Base-by-base conservation (phyloP, 139 green algal species). In the Volvox reticuliferus region DNA sequence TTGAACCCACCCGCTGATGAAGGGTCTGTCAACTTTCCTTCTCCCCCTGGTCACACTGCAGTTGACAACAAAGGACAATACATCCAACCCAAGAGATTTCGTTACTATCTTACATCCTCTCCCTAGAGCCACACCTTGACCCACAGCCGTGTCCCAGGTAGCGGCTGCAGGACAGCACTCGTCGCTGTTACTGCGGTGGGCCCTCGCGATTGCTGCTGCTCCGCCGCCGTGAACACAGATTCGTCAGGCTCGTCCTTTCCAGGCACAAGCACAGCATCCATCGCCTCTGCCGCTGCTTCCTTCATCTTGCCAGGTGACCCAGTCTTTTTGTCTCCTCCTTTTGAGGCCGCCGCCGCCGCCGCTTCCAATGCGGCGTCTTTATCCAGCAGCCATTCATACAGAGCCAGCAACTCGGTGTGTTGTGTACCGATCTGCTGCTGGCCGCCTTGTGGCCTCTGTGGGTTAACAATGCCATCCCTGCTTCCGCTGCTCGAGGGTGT, bases 371-470 rank as follows among this genome's bases (percentile, higher is more conserved):
- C 78, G 21, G 14, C 78, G 21, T 65, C 36, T 12, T 84, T 44
- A 20, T 22, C 78, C 78, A 84, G 22, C 16, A 84, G 78, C 36
- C 36, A 19, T 44, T 84, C 78, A 67, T 84, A 84, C 78, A 84
- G 78, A 9, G 36, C 78, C 35, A 84, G 78, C 78, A 37, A 35
- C 78, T 65, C 78, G 5, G 35, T 17, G 21, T 84, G 78, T 5
- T 55, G 76, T 19, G 30, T 17, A 33, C 20, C 5, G 2, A 55
- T 55, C 33, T 30, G 76, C 55, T 55, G 76, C 33, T 61, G 9
- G 76, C 76, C 71, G 71, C 26, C 71, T 18, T 30, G 71, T 28
- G 65, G 65, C 21, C 6, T 28, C 65, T 24, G 21, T 2, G 65
- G 65, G 9, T 28, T 73, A 24, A 5, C 65, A 26, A 73, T 28